Base-by-base conservation (phyloP, 2,329 filamentous ascomycete species). In the Penicillium sp. region DNA sequence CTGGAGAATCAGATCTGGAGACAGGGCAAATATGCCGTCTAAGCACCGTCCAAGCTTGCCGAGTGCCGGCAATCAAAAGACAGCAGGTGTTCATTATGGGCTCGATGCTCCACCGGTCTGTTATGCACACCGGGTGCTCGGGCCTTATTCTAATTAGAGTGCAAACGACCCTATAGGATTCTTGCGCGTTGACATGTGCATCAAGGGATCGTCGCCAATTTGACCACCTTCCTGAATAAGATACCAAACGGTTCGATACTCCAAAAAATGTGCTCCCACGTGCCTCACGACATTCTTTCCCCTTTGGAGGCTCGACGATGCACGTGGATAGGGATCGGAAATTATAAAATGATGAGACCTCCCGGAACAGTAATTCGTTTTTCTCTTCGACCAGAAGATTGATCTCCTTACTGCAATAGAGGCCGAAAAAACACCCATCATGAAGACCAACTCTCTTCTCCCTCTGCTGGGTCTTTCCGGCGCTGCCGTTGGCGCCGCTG, bases 371-470 rank as follows among this genome's bases (percentile, higher is more conserved):
- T 50, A 49, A 52, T 55, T 48, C 35, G 52, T 47, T 39, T 45
- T 42, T 44, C 48, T 42, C 18, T 45, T 43, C 41, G 27, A n/a
- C 42, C 47, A 34, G 34, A 18, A 18, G 3, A 18, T 18, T 18
- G 18, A 18, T 18, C 1, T 18, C 18, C 3, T 18, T 18, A 18
- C 18, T 18, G 18, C 18, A 18, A 3, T 18, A 18, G 18, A 18
- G 18, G 18, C 18, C 18, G 18, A 18, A 18, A 18, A 1, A 2
- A 18, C 18, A 18, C 18, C 2, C 24, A 49, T 27, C 12, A 59
- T 59, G 56, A 59, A 59, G 53, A 47, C 51, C n/a, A 59, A 51
- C 43, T 47, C 55, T 39, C 36, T 59, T 18, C 40, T 59, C 43
- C 51, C 56, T 26, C 27, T 59, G 24, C 29, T 59, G 9, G 49